Percentiles rank a stretch among this genome's conserved stretches.
phyloP scores from a whole-genome alignment of 805 yeast species.

The Wickerhamiella sergipiensis region DNA sequence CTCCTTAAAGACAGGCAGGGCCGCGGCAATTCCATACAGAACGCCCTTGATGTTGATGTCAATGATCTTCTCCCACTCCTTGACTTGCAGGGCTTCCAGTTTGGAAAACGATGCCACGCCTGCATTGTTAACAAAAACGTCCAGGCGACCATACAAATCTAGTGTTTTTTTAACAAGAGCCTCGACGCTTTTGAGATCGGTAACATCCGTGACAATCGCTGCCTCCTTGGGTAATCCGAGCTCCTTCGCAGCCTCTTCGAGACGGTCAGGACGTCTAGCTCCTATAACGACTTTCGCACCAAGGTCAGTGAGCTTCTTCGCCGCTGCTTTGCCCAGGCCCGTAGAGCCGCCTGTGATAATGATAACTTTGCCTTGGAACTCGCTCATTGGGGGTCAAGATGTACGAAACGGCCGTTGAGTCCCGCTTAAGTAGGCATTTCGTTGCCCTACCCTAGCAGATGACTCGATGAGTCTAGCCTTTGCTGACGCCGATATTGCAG shows the following conservation, averaged over 20 bases:
- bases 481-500: too few species aligned
- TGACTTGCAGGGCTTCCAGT: background rate
- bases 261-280: background rate
- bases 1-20: background rate
- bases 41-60: conserved; percentile 1
- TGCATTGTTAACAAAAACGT: background rate
- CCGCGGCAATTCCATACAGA: background rate
- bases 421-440: background rate
- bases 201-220: background rate
- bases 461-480: too few species aligned
- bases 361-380: background rate
- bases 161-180: background rate
- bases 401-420: too few species aligned
- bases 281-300: background rate
- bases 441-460: background rate
- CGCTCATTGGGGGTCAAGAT: background rate
- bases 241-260: background rate
- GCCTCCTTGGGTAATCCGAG: background rate
- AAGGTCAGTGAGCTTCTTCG: background rate
- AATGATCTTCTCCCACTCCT: background rate
- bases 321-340: background rate
- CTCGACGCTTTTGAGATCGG: background rate
- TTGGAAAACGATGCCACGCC: background rate
- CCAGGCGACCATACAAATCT: background rate
- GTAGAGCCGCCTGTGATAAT: background rate